These are phyloP conservation scores for Penicillium sp. DNA, from an alignment of 2,329 filamentous ascomycete genomes.

Conservation along the genomic window DNA sequence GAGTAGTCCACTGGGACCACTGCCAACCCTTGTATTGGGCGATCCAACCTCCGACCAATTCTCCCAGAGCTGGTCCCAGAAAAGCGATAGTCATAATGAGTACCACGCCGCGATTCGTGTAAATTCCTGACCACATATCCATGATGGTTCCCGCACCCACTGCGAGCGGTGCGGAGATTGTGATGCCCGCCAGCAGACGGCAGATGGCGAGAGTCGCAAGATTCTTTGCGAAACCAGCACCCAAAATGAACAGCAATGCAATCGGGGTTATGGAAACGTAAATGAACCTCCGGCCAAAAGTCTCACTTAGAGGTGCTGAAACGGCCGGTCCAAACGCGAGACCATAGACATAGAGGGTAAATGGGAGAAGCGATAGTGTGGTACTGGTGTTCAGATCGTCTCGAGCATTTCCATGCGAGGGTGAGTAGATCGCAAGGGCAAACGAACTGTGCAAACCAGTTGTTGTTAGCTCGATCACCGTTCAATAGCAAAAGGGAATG, in stretches of 20 bases:
- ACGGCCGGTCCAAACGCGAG: conserved; percentile 73
- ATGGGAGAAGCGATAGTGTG: not conserved
- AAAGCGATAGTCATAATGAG: conserved; percentile 51
- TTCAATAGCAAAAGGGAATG: too few species aligned
- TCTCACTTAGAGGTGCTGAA: conserved; percentile 74
- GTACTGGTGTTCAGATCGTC: too few species aligned
- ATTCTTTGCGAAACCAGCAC: conserved; percentile 58
- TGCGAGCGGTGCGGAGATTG: not conserved
- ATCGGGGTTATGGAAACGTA: conserved; percentile 69
- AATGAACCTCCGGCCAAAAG: conserved; percentile 70
- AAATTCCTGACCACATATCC: conserved; percentile 13
- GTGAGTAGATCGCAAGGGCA: too few species aligned
- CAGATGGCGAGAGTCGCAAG: conserved; percentile 71
- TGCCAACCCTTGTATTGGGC: conserved; percentile 68
- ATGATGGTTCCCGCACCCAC: conserved; percentile 20
- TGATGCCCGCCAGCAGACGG: conserved; percentile 73
- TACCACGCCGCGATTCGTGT: conserved; percentile 4
- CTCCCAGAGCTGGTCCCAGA: conserved; percentile 62
- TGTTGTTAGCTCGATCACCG: too few species aligned
- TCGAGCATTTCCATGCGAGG: too few species aligned
- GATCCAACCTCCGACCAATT: conserved; percentile 64
- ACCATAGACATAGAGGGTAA: conserved; percentile 39
- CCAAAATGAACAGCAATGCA: conserved; percentile 58
- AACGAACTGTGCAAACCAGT: too few species aligned
- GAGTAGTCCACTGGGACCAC: conserved; percentile 74